phyloP scores from a whole-genome alignment of 768 basidiomycete genomes.

The Pleurotus djamor region DNA sequence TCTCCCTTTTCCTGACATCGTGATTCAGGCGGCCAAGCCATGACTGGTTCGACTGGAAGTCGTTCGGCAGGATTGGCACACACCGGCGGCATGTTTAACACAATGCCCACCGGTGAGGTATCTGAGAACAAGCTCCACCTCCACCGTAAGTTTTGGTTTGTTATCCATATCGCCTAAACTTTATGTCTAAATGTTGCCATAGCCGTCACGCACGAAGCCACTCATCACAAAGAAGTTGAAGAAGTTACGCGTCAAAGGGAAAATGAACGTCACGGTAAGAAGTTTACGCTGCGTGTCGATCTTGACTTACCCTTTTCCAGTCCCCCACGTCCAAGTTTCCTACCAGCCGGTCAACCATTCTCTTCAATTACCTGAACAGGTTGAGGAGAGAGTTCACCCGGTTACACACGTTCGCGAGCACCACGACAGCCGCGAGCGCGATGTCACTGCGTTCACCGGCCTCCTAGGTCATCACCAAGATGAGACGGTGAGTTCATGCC shows the following conservation, averaged over 20 bases:
- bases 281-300: neutral
- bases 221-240: neutral
- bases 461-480: conserved; percentile 22
- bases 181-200: neutral
- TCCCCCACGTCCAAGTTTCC: neutral
- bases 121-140: neutral
- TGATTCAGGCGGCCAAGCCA: no score
- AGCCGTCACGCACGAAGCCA: neutral
- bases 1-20: no score
- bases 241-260: neutral
- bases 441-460: conserved; percentile 22
- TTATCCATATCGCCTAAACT: neutral
- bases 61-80: no score
- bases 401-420: conserved; percentile 22
- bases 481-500: conserved; percentile 14
- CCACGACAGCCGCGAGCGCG: conserved; percentile 24
- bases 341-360: neutral
- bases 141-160: neutral
- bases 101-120: neutral
- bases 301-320: neutral
- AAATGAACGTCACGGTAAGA: neutral
- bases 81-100: neutral
- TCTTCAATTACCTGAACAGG: neutral
- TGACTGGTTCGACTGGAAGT: no score
- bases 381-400: conserved; percentile 10